These are phyloP conservation scores for Ogataea angusta DNA, from an alignment of 805 yeast genomes.

Conservation along the genomic window DNA sequence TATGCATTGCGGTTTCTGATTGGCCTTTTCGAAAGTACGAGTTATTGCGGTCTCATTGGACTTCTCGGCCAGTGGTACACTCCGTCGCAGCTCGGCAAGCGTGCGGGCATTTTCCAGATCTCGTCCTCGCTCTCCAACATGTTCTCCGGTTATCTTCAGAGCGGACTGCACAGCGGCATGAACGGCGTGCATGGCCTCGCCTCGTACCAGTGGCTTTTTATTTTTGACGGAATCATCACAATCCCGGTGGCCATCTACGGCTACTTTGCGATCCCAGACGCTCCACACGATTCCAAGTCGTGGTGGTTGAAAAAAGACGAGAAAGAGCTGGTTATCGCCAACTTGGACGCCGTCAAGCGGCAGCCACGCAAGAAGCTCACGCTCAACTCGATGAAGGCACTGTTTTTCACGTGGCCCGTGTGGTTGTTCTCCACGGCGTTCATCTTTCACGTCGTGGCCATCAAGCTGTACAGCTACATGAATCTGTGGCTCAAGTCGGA, in stretches of 20 bases:
- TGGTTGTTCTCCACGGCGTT: slow-evolving; percentile 19
- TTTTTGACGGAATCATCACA: slow-evolving; percentile 59
- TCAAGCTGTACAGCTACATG: slow-evolving; percentile 25
- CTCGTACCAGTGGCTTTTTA: slow-evolving; percentile 70
- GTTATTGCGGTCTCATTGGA: slow-evolving; percentile 39
- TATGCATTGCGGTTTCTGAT: slow-evolving; percentile 56
- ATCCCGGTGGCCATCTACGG: slow-evolving; percentile 57
- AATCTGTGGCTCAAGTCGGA: slow-evolving; percentile 31
- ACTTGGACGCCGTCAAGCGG: slow-evolving; percentile 12
- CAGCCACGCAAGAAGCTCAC: slow-evolving; percentile 15
- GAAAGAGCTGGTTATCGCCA: slow-evolving; percentile 6
- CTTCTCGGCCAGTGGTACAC: slow-evolving; percentile 53
- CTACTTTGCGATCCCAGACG: slow-evolving; percentile 55
- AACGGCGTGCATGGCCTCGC: slow-evolving; percentile 48
- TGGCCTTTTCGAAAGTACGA: slow-evolving; percentile 54
- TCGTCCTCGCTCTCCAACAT: slow-evolving; percentile 61
- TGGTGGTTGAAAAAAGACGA: slow-evolving; percentile 11
- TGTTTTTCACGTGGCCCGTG: slow-evolving; percentile 17
- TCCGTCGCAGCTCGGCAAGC: slow-evolving; percentile 51
- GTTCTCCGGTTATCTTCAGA: slow-evolving; percentile 59
- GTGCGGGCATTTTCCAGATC: slow-evolving; percentile 57
- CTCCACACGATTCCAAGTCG: slow-evolving; percentile 31
- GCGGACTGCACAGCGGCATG: slow-evolving; percentile 45
- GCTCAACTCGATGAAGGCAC: slow-evolving; percentile 8
- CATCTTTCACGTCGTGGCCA: slow-evolving; percentile 22